Evolutionary conservation across 164 flowering plant species (phyloP), one percentile per base, ranked within the genome.

Genomic region (Annona cherimola): DNA sequence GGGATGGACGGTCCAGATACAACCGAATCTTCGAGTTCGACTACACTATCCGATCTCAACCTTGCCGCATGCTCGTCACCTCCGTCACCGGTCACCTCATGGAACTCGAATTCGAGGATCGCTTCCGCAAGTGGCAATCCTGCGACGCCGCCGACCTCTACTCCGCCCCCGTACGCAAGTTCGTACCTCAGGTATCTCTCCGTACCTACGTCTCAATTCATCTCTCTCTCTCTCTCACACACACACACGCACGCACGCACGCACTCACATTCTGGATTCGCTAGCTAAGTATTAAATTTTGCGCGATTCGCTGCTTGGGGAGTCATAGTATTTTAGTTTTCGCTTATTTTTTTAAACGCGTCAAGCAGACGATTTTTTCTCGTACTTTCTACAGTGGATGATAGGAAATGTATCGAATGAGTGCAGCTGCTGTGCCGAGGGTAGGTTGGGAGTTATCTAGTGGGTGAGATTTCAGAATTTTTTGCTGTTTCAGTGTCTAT

Each of bases 71-170:
- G 99, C 74, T 84, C 16, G 74, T 95, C 80, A 95, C 99, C 61
- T 95, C 98, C 74, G 97, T 95, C 73, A 93, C 87, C 44, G 98
- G 99, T 4, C 99, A 95, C 65, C 85, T 93, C 66, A 95, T 95
- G 99, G 99, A 95, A 85, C 83, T 93, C 59, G 99, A 91, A 0
- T 95, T 93, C 82, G 90, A 89, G 0, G 94, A 88, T 0, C 84
- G 96, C 11, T 93, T 74, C 77, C 84, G 92, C 11, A 91, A 89
- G 62, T 93, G 98, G 97, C 81, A 90, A 63, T 90, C 97, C 45
- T 91, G 99, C 75, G 97, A 93, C 75, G 97, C 99, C 19, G 87
- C 83, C 43, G 85, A 85, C 16, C 94, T 95, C 73, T 93, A 86
- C 81, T 76, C 81, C 4, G 96, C 89, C 16, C 93, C 96, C 0